Evolutionary conservation across 805 yeast genomes (phyloP), one percentile per base, ranked within the genome.

Genomic region (Metschnikowia corniflorae): DNA sequence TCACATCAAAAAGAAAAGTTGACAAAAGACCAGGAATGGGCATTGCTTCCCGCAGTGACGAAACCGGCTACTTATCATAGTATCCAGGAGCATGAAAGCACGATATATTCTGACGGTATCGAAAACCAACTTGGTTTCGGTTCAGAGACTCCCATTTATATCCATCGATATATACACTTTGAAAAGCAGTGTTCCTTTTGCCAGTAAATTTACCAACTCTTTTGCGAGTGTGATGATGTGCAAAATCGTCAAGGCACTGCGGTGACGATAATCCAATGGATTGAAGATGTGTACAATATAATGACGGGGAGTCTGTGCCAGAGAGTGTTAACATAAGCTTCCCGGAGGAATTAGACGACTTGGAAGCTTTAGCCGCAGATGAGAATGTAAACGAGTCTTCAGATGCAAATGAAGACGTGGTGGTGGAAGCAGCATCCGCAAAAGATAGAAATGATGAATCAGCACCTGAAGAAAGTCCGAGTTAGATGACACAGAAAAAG

Each of bases 181-280:
- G 95, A 93, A 67, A 68, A 16, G 70, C 75, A 25, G 87, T 89
- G 0, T 73, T 61, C 41, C 37, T 86, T 9, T 47, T 87, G 16
- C 95, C 95, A 0, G 55, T 71, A 0, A 75, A 3, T 60, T 65
- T 39, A 89, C 97, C 0, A 88, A 86, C 54, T 75, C 75, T 9
- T 76, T 72, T 47, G 96, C 91, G 2, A 60, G 2, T 60, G 65
- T 32, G 58, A 62, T 26, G 53, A 65, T 35, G 82, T 77, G 1
- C 59, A 71, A n/a, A 88, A 87, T 0, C 65, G 73, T 12, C 70
- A 71, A 12, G 98, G 97, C 9, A 77, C 83, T 20, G 96, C 93
- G 0, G 94, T 89, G 0, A 70, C 73, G 31, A 64, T 87, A 4
- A 49, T 78, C n/a, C 95, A 87, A 49, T 71, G 70, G 22, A 57